phyloP scores from a whole-genome alignment of 371 early-diverging fungal genomes.

The Mortierella sp. region DNA sequence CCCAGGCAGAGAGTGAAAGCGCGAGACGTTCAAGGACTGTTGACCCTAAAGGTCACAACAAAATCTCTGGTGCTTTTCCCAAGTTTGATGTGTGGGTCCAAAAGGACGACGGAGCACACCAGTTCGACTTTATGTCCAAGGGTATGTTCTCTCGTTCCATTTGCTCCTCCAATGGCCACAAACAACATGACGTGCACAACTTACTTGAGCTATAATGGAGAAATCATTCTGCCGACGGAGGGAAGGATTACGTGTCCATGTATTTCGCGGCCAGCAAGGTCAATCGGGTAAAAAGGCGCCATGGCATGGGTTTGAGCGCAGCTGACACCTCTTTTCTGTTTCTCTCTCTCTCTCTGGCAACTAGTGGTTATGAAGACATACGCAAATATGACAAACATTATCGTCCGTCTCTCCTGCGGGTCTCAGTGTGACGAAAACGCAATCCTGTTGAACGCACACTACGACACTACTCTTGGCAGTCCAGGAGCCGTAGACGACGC shows the following conservation, averaged over 20 bases:
- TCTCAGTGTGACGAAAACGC: conserved; percentile 74
- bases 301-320: background rate
- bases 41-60: background rate
- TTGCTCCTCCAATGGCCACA: background rate
- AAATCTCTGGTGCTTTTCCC: conserved; percentile 33
- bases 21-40: background rate
- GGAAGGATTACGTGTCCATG: background rate
- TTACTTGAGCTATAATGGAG: background rate
- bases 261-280: background rate
- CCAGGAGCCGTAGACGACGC: conserved; percentile 81
- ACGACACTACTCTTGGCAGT: conserved; percentile 76
- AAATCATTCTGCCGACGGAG: background rate
- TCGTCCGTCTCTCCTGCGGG: conserved; percentile 80
- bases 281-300: background rate
- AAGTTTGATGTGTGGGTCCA: conserved; percentile 73
- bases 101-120: conserved; percentile 74
- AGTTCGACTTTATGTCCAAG: conserved; percentile 82
- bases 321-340: background rate
- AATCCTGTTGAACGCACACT: conserved; percentile 79
- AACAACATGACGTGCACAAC: background rate
- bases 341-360: no score
- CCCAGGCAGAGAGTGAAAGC: conserved; percentile 16
- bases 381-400: conserved; percentile 79
- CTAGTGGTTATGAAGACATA: conserved; percentile 76
- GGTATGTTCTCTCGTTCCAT: conserved; percentile 43